Evolutionary conservation across 768 basidiomycete species (phyloP).

Genomic region (Tylopilus cervinicoccineus): DNA sequence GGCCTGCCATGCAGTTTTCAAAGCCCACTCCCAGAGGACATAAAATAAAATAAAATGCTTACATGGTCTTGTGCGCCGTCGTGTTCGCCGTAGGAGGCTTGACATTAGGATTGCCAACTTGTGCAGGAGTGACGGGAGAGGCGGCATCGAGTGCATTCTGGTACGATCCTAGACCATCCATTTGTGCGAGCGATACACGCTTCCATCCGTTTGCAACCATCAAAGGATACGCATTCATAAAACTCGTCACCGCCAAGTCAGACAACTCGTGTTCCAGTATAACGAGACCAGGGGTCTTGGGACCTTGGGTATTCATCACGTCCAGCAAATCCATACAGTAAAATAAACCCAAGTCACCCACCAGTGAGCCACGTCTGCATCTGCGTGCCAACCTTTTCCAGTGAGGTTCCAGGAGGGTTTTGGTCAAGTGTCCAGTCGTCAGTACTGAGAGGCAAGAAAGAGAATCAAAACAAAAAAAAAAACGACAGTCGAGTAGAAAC

Average conservation of each 20-base stretch:
- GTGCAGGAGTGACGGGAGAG: constrained; percentile 26
- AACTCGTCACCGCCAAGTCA: constrained; percentile 55
- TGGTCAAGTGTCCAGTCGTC: constrained; percentile 67
- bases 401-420: constrained; percentile 38
- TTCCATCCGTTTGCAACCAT: constrained; percentile 73
- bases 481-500: not conserved
- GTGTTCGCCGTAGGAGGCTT: constrained; percentile 16
- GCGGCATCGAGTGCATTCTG: constrained; percentile 40
- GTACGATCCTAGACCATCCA: constrained; percentile 40
- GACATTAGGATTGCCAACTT: constrained; percentile 16
- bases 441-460: constrained; percentile 42
- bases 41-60: too few relatives aligned
- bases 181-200: constrained; percentile 48
- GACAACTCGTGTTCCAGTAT: constrained; percentile 83
- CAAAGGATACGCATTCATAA: constrained; percentile 60
- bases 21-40: not conserved
- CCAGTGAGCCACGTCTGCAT: constrained; percentile 59
- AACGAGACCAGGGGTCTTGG: constrained; percentile 76
- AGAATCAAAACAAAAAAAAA: not conserved
- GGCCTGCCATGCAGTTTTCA: constrained; percentile 5
- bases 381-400: constrained; percentile 40
- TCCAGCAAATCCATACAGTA: constrained; percentile 1
- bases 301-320: constrained; percentile 32
- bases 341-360: constrained; percentile 18
- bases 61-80: constrained; percentile 8